A percentile compares a stretch with the other conserved stretches of the same genome.
phyloP scores from a whole-genome alignment of 805 yeast species.

The Grigorovia transvaalensis region DNA sequence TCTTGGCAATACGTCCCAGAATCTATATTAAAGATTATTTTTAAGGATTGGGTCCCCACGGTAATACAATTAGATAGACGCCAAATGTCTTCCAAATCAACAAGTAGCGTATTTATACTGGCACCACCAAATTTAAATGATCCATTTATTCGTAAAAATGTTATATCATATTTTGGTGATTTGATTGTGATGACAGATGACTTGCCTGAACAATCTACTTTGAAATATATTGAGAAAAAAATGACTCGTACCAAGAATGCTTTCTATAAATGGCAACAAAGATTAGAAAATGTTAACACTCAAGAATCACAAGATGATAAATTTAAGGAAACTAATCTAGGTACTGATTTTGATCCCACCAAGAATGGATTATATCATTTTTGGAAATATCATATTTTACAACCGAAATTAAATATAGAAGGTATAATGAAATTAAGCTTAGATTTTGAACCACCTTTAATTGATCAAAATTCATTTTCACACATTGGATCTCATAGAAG shows the following conservation, averaged over 20 bases:
- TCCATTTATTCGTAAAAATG: slow-evolving; percentile 61
- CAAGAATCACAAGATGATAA: not conserved
- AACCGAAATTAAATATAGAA: slow-evolving; percentile 37
- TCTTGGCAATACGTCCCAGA: slow-evolving; percentile 69
- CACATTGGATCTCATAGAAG: slow-evolving; percentile 39
- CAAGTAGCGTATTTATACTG: slow-evolving; percentile 51
- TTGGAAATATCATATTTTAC: slow-evolving; percentile 22
- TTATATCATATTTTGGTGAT: slow-evolving; percentile 88
- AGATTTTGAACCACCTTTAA: slow-evolving; percentile 46
- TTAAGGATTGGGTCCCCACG: slow-evolving; percentile 87
- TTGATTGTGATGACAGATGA: slow-evolving; percentile 39
- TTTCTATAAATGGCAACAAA: slow-evolving; percentile 75
- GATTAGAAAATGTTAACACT: slow-evolving; percentile 27
- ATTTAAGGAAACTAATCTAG: not conserved
- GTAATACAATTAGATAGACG: slow-evolving; percentile 79
- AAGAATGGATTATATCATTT: slow-evolving; percentile 22
- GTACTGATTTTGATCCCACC: slow-evolving; percentile 16
- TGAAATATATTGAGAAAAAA: slow-evolving; percentile 47
- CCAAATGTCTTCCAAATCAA: slow-evolving; percentile 46
- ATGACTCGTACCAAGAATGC: slow-evolving; percentile 62
- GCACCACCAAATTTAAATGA: slow-evolving; percentile 84
- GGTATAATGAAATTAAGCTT: slow-evolving; percentile 57
- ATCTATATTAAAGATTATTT: slow-evolving; percentile 46
- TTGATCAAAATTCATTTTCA: slow-evolving; percentile 18
- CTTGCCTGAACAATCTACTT: slow-evolving; percentile 18